Base-by-base conservation (phyloP, 1,284 basidiomycete species). In the Tilletia indica region DNA sequence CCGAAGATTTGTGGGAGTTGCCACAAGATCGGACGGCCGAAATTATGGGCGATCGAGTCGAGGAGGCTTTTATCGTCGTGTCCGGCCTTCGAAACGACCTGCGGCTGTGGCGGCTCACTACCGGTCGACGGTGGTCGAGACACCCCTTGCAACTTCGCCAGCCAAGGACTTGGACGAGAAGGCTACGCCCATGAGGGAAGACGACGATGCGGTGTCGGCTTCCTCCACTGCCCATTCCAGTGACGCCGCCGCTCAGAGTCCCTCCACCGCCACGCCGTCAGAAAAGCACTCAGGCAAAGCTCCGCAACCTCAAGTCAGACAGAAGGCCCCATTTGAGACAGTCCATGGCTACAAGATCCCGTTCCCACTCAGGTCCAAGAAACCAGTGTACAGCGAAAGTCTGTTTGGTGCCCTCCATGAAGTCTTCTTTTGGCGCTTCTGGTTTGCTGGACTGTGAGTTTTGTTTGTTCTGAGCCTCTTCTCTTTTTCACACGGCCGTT, bases 351-450 rank as follows among this genome's bases (percentile, higher is more conserved):
- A 47, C 49, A 68, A 48, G 34, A 47, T 42, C 8, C 61, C 61
- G 5, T 64, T 16, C 36, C 34, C 39, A 14, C 61, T 64, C n/a
- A 34, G 68, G n/a, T 25, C 63, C 2, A 45, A 70, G 3, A 72
- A 70, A 64, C 61, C 71, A 36, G 31, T 68, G 48, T 71, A 74
- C 73, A 14, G 42, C 56, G 64, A 71, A 64, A 73, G 70, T 16
- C 68, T 77, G 19, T 61, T 73, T 58, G 70, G 66, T 58, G 70
- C 76, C 2, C 70, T 77, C 61, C 77, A 77, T 34, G 76, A 77
- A 25, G 47, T 75, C 36, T 69, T 73, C 58, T 69, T 76, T 45
- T 39, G 39, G 66, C 74, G 68, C 36, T 77, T 77, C 38, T 77
- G 75, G 73, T 42, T 75, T 12, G 76, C 75, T 5, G 76, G 73